phyloP scores from a whole-genome alignment of 108 stramenopile species.

The Schizochytrium sp. region DNA sequence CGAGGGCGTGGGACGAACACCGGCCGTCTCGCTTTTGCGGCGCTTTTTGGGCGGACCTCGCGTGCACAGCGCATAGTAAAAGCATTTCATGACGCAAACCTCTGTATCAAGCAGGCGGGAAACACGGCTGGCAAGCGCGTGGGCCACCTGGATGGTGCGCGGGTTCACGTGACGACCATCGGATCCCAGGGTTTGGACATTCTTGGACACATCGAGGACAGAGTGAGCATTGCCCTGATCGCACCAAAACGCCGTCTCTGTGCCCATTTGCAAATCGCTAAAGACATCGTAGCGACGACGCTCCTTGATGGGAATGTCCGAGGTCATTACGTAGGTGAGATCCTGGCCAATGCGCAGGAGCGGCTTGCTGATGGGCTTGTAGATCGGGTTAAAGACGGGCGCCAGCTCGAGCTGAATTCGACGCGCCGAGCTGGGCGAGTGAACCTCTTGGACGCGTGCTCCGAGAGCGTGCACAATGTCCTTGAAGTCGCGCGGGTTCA shows the following conservation, averaged over 20 bases:
- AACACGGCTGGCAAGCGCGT: background rate
- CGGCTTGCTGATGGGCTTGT: conserved; percentile 76
- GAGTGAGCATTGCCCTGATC: conserved; percentile 13
- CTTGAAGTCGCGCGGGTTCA: background rate
- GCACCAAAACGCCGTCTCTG: background rate
- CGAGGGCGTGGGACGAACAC: background rate
- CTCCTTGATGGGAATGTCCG: background rate
- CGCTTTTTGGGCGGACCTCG: background rate
- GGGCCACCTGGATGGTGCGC: conserved; percentile 7
- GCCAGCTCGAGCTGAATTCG: too few relatives aligned
- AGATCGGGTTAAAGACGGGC: conserved; percentile 63
- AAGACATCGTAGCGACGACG: background rate
- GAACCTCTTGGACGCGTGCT: background rate
- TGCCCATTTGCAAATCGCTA: background rate
- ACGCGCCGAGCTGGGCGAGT: background rate
- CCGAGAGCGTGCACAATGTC: background rate
- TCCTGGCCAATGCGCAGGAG: background rate
- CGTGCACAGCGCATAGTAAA: background rate
- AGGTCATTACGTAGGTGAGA: background rate
- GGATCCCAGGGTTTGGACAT: background rate
- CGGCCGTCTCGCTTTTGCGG: background rate
- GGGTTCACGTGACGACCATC: background rate
- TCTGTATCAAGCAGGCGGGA: background rate
- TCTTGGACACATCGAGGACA: background rate
- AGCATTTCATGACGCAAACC: background rate